Base-by-base conservation (phyloP, 2,329 filamentous ascomycete species). In the Sordariomycetes sp. region DNA sequence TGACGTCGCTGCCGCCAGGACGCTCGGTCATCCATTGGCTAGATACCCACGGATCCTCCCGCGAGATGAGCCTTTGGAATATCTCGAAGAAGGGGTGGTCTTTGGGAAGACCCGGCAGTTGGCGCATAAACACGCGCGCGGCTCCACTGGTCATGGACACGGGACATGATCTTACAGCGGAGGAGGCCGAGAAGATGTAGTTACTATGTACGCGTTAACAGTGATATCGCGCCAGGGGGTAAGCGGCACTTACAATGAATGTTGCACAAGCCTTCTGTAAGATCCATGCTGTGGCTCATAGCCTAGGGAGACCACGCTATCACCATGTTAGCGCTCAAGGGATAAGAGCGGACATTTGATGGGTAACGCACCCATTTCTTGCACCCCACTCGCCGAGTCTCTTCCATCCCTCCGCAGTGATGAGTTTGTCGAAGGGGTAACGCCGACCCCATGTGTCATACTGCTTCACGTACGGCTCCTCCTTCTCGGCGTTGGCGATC, bases 11-110 rank as follows among this genome's bases (percentile, higher is more conserved):
- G 46, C 60, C 59, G 5, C 60, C 60, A 2, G 60, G 40, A 3
- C 60, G 59, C 52, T 61, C 60, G 2, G 60, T 61, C 60, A 61
- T 61, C 60, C 60, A 61, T 50, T 61, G 60, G 14, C 60, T 59
- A 16, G 60, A 61, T 6, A 59, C 60, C 60, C 60, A 61, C 24
- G 40, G 40, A n/a, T 46, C 40, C 14, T 46, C 40, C 18, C 40
- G 40, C 8, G 40, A 46, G 6, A 46, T 58, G 22, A 61, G 57
- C 3, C 54, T 57, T 1, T 22, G 3, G 53, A 59, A 61, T 1
- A 56, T 46, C 7, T 61, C 59, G 22, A 58, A 59, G 18, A 61
- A 61, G 2, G 60, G 60, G 25, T 61, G 60, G 3, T 52, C 52
- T 1, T 50, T 12, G 12, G 60, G 60, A 6, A 61, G 46, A 14